These are phyloP conservation scores for Chromera velia DNA, from an alignment of 73 alveolate genomes.

Conservation along the genomic window DNA sequence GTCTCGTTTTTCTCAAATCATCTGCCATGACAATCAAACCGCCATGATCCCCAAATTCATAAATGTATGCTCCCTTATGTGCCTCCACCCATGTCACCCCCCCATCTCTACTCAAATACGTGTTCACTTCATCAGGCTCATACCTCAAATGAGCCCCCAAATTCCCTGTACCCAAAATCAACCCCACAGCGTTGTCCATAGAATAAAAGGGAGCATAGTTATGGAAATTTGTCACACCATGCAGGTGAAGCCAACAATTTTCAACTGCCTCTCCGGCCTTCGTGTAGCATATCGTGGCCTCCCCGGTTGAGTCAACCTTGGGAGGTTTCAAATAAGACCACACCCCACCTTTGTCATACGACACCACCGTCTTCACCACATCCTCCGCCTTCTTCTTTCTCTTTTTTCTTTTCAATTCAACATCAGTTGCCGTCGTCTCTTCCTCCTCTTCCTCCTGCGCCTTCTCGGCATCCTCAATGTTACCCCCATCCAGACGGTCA, in stretches of 20 bases:
- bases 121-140: constrained; percentile 60
- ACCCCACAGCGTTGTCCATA: constrained; percentile 66
- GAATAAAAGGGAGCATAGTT: constrained; percentile 65
- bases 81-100: constrained; percentile 74
- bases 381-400: background rate
- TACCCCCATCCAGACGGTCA: background rate
- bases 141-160: constrained; percentile 69
- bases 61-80: constrained; percentile 50
- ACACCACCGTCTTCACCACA: constrained; percentile 64
- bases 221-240: constrained; percentile 37
- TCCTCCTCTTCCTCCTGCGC: constrained; percentile 3
- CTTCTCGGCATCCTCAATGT: background rate
- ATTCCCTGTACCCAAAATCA: constrained; percentile 74
- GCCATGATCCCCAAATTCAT: constrained; percentile 90
- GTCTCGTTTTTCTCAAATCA: constrained; percentile 59
- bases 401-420: background rate
- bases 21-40: constrained; percentile 86
- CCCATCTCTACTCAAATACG: constrained; percentile 87
- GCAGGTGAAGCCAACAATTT: constrained; percentile 31
- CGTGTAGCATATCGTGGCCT: constrained; percentile 52
- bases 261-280: constrained; percentile 8
- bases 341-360: constrained; percentile 86
- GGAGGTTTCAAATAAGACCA: constrained; percentile 77
- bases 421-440: background rate
- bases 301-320: constrained; percentile 54